Conservation (phyloP, 768 basidiomycete genomes). For the Auriscalpium orientale region DNA sequence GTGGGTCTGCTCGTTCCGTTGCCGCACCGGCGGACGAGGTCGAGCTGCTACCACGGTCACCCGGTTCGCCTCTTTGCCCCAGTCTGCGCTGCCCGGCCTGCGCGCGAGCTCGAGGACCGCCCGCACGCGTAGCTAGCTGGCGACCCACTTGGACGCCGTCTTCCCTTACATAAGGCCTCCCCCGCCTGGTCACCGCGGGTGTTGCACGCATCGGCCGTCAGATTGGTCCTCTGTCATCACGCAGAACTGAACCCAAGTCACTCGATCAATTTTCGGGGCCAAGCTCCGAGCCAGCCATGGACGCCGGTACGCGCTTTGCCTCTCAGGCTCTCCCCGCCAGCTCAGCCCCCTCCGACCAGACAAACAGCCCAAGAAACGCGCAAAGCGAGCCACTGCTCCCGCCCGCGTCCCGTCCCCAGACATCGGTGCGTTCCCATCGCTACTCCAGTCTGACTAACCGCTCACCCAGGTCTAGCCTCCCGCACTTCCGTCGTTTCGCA, state of each 20-base stretch:
- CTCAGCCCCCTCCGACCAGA: conserved; percentile 8
- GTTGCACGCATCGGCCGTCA: not conserved
- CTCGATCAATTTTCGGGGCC: not conserved
- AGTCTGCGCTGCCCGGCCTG: not conserved
- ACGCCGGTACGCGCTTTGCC: not conserved
- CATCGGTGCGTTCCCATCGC: conserved; percentile 7
- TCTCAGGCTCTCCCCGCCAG: not conserved
- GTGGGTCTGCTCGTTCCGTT: not conserved
- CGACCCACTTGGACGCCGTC: not conserved
- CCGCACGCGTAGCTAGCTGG: too few species aligned
- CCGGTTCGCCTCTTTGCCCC: not conserved
- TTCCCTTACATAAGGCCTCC: not conserved
- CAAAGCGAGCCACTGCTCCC: conserved; percentile 1
- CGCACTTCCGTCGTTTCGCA: conserved; percentile 22
- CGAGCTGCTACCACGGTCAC: not conserved
- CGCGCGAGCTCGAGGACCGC: too few species aligned
- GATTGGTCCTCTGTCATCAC: not conserved
- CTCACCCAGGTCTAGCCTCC: conserved; percentile 9
- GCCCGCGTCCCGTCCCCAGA: conserved; percentile 7
- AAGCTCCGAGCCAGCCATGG: not conserved
- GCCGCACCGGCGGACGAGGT: not conserved
- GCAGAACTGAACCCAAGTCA: not conserved
- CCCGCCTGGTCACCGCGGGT: not conserved
- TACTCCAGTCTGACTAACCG: not conserved
- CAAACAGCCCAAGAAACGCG: conserved; percentile 10